Percentiles rank a stretch among this genome's conserved stretches.
phyloP scores from a whole-genome alignment of 2,329 filamentous ascomycete species.

The Emericellopsis cladophorae region DNA sequence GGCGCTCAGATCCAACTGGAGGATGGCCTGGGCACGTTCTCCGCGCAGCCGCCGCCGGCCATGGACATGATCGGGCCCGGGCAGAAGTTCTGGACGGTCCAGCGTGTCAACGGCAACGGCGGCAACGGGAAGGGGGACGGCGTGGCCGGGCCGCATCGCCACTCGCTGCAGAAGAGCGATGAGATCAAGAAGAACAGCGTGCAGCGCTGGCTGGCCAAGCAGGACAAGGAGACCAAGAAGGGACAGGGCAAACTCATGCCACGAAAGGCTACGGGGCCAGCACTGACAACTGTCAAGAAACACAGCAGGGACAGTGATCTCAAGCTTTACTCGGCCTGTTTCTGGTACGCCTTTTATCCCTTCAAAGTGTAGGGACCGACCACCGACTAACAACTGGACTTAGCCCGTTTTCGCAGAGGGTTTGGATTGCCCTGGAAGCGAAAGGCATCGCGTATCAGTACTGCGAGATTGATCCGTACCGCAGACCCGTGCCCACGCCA shows the following conservation, averaged over 20 bases:
- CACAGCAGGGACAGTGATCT: constrained; percentile 59
- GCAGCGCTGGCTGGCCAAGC: constrained; percentile 49
- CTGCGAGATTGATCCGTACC: constrained; percentile 72
- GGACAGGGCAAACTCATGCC: constrained; percentile 45
- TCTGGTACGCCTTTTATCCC: constrained; percentile 49
- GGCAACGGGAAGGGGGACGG: constrained; percentile 61
- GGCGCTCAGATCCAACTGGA: constrained; percentile 27
- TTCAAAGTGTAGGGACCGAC: not conserved
- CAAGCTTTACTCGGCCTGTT: constrained; percentile 72
- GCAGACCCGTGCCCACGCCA: constrained; percentile 41
- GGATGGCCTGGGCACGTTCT: constrained; percentile 2
- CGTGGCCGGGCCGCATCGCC: constrained; percentile 60
- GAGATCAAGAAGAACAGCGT: constrained; percentile 74
- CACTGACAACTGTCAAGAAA: constrained; percentile 54
- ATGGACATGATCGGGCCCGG: constrained; percentile 10
- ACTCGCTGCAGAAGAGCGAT: constrained; percentile 61
- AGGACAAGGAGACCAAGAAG: constrained; percentile 54
- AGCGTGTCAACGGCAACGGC: constrained; percentile 66
- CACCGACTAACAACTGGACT: constrained; percentile 1
- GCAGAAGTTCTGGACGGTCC: constrained; percentile 58
- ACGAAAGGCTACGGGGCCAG: constrained; percentile 60
- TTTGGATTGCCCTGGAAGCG: constrained; percentile 79
- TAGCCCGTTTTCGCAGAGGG: constrained; percentile 73
- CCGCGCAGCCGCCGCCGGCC: constrained; percentile 3
- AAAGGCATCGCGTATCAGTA: constrained; percentile 75